Percentiles rank a stretch among this genome's conserved stretches.
These are phyloP conservation scores for Penicillium sp. DNA, from an alignment of 2,329 filamentous ascomycete species.

Conservation along the genomic window DNA sequence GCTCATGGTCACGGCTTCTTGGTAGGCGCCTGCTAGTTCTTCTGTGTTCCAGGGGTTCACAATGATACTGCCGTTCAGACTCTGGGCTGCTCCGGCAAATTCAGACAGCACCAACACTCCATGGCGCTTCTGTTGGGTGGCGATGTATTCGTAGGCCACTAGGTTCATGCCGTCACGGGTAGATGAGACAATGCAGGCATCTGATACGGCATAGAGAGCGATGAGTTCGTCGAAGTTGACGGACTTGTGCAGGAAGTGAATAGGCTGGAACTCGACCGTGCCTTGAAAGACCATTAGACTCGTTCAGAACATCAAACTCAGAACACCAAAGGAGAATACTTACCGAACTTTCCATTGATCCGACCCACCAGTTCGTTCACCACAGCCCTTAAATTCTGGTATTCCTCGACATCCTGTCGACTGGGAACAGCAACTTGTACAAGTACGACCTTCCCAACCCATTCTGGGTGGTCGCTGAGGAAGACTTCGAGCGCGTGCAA, in stretches of 20 bases:
- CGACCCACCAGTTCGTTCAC: constrained; percentile 96
- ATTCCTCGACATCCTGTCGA: constrained; percentile 93
- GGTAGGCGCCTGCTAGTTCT: constrained; percentile 86
- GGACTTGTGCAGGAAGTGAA: constrained; percentile 97
- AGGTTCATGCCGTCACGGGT: constrained; percentile 99
- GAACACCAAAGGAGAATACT: constrained; percentile 18
- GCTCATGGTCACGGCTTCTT: constrained; percentile 95
- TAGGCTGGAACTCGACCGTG: constrained; percentile 97
- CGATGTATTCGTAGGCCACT: constrained; percentile 97
- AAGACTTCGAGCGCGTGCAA: constrained; percentile 95
- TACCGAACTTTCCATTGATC: constrained; percentile 91
- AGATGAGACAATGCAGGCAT: constrained; percentile 87
- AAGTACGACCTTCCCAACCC: constrained; percentile 95
- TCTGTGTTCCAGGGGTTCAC: constrained; percentile 99
- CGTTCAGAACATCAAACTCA: neutral
- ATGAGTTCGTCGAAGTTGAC: constrained; percentile 94
- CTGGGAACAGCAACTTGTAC: constrained; percentile 96
- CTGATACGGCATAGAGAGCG: constrained; percentile 86
- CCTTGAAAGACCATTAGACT: constrained; percentile 46
- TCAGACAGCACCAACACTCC: constrained; percentile 94
- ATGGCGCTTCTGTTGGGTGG: constrained; percentile 84
- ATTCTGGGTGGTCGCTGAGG: constrained; percentile 93
- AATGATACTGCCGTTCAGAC: constrained; percentile 86
- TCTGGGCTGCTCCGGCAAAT: constrained; percentile 93
- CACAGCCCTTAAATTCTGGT: constrained; percentile 91